Evolutionary conservation across 176 grass and related monocot genomes (phyloP).

Genomic region (Raddia distichophylla): DNA sequence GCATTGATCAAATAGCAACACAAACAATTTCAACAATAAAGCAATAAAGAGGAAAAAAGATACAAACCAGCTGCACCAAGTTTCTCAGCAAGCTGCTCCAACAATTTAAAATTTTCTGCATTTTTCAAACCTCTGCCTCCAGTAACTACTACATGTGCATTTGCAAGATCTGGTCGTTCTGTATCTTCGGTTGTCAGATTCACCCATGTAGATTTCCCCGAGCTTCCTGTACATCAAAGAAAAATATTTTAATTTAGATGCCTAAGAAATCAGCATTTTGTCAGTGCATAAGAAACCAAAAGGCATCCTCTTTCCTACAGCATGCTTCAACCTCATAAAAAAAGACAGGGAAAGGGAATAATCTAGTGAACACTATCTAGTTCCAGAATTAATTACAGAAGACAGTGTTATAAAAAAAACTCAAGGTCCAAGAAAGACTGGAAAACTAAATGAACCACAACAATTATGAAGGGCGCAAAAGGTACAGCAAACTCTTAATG

Average conservation of each 20-base stretch:
- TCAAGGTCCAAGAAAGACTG: background rate
- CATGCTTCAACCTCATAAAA: slow-evolving; percentile 14
- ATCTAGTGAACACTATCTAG: background rate
- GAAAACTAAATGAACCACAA: slow-evolving; percentile 9
- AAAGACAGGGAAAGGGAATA: slow-evolving; percentile 11
- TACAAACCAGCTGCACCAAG: slow-evolving; percentile 84
- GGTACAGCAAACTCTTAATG: slow-evolving; percentile 12
- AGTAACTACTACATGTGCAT: slow-evolving; percentile 80
- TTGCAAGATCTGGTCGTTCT: slow-evolving; percentile 86
- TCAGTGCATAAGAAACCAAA: background rate
- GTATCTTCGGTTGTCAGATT: slow-evolving; percentile 75
- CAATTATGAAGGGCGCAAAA: background rate
- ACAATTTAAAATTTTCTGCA: slow-evolving; percentile 90
- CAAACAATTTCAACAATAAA: background rate
- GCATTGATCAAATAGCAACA: slow-evolving; percentile 16
- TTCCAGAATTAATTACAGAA: background rate
- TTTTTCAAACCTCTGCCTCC: slow-evolving; percentile 93
- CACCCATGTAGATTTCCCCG: slow-evolving; percentile 79
- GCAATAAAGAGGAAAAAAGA: background rate
- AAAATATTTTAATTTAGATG: background rate
- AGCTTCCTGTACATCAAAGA: slow-evolving; percentile 38
- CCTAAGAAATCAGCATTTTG: background rate
- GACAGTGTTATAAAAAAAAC: background rate
- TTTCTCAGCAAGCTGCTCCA: slow-evolving; percentile 97
- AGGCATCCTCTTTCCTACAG: background rate